phyloP scores from a whole-genome alignment of 805 yeast species.

The Candida pseudofarinosa region DNA sequence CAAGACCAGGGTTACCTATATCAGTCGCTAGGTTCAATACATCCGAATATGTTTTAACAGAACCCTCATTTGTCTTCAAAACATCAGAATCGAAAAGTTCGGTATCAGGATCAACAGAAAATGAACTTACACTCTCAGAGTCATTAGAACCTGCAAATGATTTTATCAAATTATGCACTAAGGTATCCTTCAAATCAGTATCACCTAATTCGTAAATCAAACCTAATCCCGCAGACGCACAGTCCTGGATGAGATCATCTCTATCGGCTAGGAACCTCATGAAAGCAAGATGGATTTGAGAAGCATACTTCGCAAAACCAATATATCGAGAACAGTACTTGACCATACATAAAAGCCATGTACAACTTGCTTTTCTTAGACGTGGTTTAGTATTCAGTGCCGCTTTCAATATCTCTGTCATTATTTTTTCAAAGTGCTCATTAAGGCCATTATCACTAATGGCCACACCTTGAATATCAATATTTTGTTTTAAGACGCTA shows the following conservation, averaged over 20 bases:
- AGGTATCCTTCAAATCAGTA: constrained; percentile 57
- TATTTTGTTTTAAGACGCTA: constrained; percentile 42
- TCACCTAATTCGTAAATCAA: constrained; percentile 78
- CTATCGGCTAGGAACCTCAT: constrained; percentile 74
- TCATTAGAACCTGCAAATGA: constrained; percentile 73
- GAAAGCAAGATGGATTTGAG: constrained; percentile 69
- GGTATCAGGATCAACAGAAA: constrained; percentile 73
- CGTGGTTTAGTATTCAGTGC: constrained; percentile 69
- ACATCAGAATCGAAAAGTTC: constrained; percentile 81
- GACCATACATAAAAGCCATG: constrained; percentile 79
- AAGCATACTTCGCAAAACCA: constrained; percentile 37
- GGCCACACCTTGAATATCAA: constrained; percentile 49
- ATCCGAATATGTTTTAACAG: constrained; percentile 88
- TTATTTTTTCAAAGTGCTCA: constrained; percentile 27
- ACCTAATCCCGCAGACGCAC: constrained; percentile 86
- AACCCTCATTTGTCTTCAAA: constrained; percentile 75
- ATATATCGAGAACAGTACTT: constrained; percentile 62
- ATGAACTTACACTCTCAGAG: constrained; percentile 48
- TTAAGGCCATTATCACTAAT: constrained; percentile 12
- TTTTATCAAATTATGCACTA: constrained; percentile 66
- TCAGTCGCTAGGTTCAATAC: constrained; percentile 85
- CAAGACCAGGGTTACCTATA: constrained; percentile 92
- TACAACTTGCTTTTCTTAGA: constrained; percentile 69
- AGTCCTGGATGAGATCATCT: constrained; percentile 87
- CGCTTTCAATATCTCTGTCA: constrained; percentile 48